Base-by-base conservation (phyloP, 1,284 basidiomycete genomes). In the Mrakiaceae sp. region DNA sequence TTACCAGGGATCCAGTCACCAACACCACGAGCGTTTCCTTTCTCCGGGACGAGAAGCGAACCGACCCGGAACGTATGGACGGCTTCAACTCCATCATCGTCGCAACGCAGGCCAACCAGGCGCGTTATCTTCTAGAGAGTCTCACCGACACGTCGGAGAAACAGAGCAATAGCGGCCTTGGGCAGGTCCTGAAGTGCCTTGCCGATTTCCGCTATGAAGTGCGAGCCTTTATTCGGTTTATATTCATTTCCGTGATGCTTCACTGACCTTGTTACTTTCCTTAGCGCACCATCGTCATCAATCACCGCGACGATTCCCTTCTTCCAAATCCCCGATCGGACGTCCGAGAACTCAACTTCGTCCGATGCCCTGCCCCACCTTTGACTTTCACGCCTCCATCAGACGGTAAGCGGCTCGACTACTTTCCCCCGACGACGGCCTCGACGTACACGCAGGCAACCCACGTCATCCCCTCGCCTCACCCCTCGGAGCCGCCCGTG, bases 21-120 rank as follows among this genome's bases (percentile, higher is more conserved):
- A 78, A 80, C 16, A 77, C 81, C 1, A 72, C 79, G 9, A 81
- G 84, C 51, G 39, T n/a, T 5, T 12, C 40, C 63, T 47, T 43
- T 42, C 12, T 42, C 39, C 27, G 16, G 4, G 44, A 8, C 11
- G 40, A 50, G 16, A 3, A 27, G 42, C 12, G 14, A 14, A 16
- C 58, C 39, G 42, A 10, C 4, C 40, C 47, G 42, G 27, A 10
- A 12, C 39, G 11, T 4, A 46, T 59, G 39, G 50, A 54, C 55
- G 58, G 59, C 27, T 58, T 87, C 70, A 79, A 82, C 60, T 84
- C 84, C 70, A 74, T 88, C 61, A 76, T 88, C 11, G 78, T 88
- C 63, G 86, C 85, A 2, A 87, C 87, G 0, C 85, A 87, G 71
- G 86, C 86, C 2, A 81, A 81, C 62, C 80, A 81, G 14, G 85